Conservation (phyloP, 2,329 filamentous ascomycete genomes). For the Pseudonectria buxi region DNA sequence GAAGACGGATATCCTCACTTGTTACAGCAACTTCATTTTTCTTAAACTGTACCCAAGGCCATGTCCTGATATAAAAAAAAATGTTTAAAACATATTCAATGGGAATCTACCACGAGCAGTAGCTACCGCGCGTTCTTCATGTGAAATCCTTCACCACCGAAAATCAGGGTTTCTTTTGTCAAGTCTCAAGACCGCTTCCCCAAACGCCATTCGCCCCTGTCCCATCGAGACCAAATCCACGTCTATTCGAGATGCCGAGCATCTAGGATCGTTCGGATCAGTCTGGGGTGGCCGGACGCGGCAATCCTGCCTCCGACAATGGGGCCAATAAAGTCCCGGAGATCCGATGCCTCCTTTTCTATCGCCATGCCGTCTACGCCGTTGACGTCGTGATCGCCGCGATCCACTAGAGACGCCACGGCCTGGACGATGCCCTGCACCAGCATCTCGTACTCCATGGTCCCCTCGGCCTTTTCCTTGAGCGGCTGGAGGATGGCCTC, state of each 20-base stretch:
- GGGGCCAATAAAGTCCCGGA: constrained; percentile 49
- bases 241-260: constrained; percentile 45
- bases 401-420: constrained; percentile 37
- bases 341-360: constrained; percentile 36
- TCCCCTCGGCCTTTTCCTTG: constrained; percentile 42
- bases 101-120: no score
- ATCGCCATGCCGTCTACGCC: constrained; percentile 32
- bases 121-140: no score
- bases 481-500: constrained; percentile 46
- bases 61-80: neutral
- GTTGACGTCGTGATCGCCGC: constrained; percentile 28
- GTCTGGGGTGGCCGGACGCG: constrained; percentile 36
- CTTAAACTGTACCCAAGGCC: no score
- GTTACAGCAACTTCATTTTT: no score
- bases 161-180: neutral
- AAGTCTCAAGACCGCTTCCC: constrained; percentile 9
- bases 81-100: neutral
- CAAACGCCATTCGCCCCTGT: constrained; percentile 22
- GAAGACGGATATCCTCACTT: no score
- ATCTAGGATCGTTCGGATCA: constrained; percentile 47
- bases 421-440: constrained; percentile 51
- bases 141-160: no score
- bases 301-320: constrained; percentile 45
- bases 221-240: constrained; percentile 1
- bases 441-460: constrained; percentile 49